These are phyloP conservation scores for Claviceps digitariae DNA, from an alignment of 2,329 filamentous ascomycete species.

Conservation along the genomic window DNA sequence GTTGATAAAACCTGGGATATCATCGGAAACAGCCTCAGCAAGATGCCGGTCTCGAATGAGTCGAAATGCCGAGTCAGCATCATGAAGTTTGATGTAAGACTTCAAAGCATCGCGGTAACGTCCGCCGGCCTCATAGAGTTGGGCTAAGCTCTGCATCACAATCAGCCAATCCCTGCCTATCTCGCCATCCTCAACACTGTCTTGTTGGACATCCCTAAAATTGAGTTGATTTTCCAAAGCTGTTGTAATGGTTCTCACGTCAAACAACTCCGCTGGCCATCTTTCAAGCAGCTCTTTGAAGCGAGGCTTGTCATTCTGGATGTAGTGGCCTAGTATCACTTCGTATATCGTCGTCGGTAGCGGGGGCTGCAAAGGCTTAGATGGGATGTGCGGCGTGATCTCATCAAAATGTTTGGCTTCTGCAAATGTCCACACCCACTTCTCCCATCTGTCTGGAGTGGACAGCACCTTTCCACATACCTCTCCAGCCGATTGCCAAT, in stretches of 20 bases:
- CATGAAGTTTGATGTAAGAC: slow-evolving; percentile 81
- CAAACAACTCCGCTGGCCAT: slow-evolving; percentile 78
- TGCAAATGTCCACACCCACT: slow-evolving; percentile 89
- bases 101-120: slow-evolving; percentile 72
- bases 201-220: slow-evolving; percentile 59
- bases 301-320: slow-evolving; percentile 58
- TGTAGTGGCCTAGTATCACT: slow-evolving; percentile 77
- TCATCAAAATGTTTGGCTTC: slow-evolving; percentile 78
- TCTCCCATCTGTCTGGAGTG: slow-evolving; percentile 75
- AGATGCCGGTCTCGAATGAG: slow-evolving; percentile 80
- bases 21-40: slow-evolving; percentile 77
- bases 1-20: slow-evolving; percentile 78
- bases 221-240: slow-evolving; percentile 73
- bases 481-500: slow-evolving; percentile 68
- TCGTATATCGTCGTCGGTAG: slow-evolving; percentile 78
- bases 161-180: slow-evolving; percentile 74
- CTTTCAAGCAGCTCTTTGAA: slow-evolving; percentile 68
- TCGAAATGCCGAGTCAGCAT: slow-evolving; percentile 77
- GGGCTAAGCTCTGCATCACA: slow-evolving; percentile 75
- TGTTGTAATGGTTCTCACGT: slow-evolving; percentile 60
- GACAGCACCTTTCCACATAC: slow-evolving; percentile 73
- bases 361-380: slow-evolving; percentile 60
- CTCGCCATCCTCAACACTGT: slow-evolving; percentile 60
- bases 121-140: slow-evolving; percentile 69
- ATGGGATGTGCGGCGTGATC: slow-evolving; percentile 73